Base-by-base conservation (phyloP, 176 grass and related monocot genomes). In the Poa pratensis region DNA sequence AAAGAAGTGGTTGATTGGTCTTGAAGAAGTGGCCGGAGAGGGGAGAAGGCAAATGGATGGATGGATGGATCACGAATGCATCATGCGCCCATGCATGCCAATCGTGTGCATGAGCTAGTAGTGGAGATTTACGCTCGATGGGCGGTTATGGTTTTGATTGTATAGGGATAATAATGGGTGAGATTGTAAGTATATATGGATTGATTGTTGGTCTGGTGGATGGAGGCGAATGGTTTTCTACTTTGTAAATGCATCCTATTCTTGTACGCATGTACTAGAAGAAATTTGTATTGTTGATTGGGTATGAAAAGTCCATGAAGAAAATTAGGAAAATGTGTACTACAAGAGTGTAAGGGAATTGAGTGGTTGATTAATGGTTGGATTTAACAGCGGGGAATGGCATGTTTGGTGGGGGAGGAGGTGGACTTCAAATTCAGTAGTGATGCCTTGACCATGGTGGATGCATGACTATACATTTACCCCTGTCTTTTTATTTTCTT, bases 71-170 rank as follows among this genome's bases (percentile, higher is more conserved):
- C 65, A 82, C 12, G 65, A 68, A 80, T 34, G 45, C 60, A 37
- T 84, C 75, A 73, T 79, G 80, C 43, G 16, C 4, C 8, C 23
- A 69, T 77, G 40, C 87, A 85, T 80, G 74, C 30, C 77, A 75
- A 89, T 59, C 68, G 87, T 76, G 20, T 10, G 19, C 82, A 74
- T 74, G 83, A 26, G 57, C 23, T 51, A 51, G 62, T 32, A 79
- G 72, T 89, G 76, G 81, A 65, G 58, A 50, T 78, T 78, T 72
- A 60, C 69, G 60, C 72, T 27, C 46, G 46, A 32, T 0, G 19
- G 53, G 49, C 82, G 15, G 87, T 89, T 89, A 76, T 78, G 39
- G 76, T 27, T 81, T 60, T 34, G 26, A 72, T 72, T 43, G 9
- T 43, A 10, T 2, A 43, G 42, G 42, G n/a, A 42, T 42, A 13